phyloP scores from a whole-genome alignment of 139 green algal genomes.

The Picochlorum sp. region DNA sequence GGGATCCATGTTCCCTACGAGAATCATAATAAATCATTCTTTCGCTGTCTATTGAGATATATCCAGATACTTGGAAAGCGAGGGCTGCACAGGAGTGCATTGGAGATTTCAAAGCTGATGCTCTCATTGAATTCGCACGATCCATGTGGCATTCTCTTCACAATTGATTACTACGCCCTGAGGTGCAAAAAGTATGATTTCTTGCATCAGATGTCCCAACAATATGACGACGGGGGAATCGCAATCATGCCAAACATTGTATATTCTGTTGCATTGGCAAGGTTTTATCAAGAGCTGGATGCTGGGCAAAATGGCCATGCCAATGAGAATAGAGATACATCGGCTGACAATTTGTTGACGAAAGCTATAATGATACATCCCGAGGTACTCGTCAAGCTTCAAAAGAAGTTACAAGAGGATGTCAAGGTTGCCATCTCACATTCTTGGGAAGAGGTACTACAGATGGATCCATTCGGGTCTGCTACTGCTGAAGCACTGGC shows the following conservation, averaged over 20 bases:
- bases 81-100: slow-evolving; percentile 68
- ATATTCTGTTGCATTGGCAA: slow-evolving; percentile 59
- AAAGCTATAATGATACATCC: slow-evolving; percentile 72
- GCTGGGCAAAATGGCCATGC: slow-evolving; percentile 2
- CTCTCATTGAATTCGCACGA: slow-evolving; percentile 74
- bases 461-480: slow-evolving; percentile 37
- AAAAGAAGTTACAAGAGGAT: slow-evolving; percentile 48
- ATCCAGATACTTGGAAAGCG: slow-evolving; percentile 63
- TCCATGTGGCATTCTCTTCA: slow-evolving; percentile 61
- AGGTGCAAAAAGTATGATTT: slow-evolving; percentile 42
- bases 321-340: not conserved
- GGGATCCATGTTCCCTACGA: slow-evolving; percentile 49
- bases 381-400: slow-evolving; percentile 46
- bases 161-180: slow-evolving; percentile 85
- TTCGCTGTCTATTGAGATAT: slow-evolving; percentile 72
- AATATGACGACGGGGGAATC: slow-evolving; percentile 8
- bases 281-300: slow-evolving; percentile 29
- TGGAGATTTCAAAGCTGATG: slow-evolving; percentile 87
- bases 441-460: slow-evolving; percentile 48
- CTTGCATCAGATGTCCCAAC: slow-evolving; percentile 13
- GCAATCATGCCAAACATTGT: slow-evolving; percentile 76
- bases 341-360: slow-evolving; percentile 31
- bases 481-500: slow-evolving; percentile 24
- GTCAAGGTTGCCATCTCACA: slow-evolving; percentile 21
- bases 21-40: slow-evolving; percentile 69